Percentiles rank a stretch among this genome's conserved stretches.
Conservation (phyloP, 495 filamentous ascomycete species). For the Monascus purpureus region DNA sequence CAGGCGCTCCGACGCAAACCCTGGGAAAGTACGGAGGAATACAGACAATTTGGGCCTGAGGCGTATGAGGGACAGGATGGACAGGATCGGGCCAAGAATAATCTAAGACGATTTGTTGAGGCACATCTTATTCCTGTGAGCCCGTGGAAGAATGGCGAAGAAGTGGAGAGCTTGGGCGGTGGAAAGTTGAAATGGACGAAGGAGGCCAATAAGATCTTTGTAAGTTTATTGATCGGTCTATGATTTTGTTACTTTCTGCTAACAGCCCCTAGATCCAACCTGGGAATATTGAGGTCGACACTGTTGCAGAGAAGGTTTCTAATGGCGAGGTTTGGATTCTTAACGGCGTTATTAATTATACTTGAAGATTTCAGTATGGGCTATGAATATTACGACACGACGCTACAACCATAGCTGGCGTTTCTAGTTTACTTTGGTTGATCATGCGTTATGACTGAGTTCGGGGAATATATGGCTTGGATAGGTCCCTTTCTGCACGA, state of each 20-base stretch:
- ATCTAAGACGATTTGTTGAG: constrained; percentile 75
- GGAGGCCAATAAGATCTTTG: constrained; percentile 57
- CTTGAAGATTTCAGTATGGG: constrained; percentile 1
- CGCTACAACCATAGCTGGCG: no score
- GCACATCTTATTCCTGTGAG: constrained; percentile 64
- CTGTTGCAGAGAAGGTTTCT: constrained; percentile 52
- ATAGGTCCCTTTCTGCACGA: no score
- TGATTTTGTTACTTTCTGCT: constrained; percentile 3
- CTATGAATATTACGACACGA: no score
- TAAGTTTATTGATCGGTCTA: constrained; percentile 23
- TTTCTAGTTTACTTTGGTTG: neutral
- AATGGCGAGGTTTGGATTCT: constrained; percentile 83
- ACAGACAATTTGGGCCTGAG: constrained; percentile 49
- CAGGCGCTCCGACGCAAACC: constrained; percentile 74
- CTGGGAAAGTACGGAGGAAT: constrained; percentile 85
- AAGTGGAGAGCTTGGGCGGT: constrained; percentile 55
- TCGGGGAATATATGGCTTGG: no score
- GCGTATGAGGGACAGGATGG: constrained; percentile 74
- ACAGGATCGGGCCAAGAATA: constrained; percentile 62
- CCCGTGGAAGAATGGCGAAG: constrained; percentile 70
- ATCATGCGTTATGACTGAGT: constrained; percentile 40
- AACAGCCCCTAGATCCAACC: constrained; percentile 54
- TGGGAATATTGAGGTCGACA: constrained; percentile 57
- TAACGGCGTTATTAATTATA: constrained; percentile 52
- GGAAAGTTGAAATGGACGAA: constrained; percentile 70